Evolutionary conservation across 495 filamentous ascomycete genomes (phyloP).

Genomic region (Penicillium bovifimosum): DNA sequence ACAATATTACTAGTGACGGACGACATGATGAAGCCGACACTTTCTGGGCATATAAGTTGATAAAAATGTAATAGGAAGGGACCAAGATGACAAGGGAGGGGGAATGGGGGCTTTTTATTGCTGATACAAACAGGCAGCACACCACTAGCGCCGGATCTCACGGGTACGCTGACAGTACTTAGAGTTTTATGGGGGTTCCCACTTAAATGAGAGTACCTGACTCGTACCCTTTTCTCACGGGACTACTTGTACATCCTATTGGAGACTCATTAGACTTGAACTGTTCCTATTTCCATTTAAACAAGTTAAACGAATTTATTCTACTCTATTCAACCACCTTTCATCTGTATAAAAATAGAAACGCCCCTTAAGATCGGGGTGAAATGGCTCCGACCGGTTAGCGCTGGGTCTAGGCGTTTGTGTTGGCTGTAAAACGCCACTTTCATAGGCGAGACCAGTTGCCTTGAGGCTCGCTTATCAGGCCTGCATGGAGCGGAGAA

Average conservation of each 20-base stretch:
- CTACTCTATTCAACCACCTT: too few species aligned
- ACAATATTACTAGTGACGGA: constrained; percentile 1
- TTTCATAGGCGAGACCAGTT: background rate
- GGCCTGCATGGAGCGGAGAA: background rate
- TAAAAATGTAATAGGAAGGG: background rate
- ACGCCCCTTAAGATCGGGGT: background rate
- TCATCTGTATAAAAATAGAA: constrained; percentile 4
- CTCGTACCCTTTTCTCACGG: background rate
- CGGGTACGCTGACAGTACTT: constrained; percentile 5
- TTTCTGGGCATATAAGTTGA: background rate
- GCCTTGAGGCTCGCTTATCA: background rate
- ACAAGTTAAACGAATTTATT: too few species aligned
- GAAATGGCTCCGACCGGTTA: constrained; percentile 2
- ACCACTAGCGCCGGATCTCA: constrained; percentile 2
- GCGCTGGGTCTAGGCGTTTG: background rate
- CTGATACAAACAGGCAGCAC: constrained; percentile 9
- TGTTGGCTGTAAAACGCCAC: background rate
- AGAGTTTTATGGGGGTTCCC: background rate
- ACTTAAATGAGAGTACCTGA: background rate
- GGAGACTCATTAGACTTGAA: too few species aligned
- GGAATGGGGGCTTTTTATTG: constrained; percentile 2
- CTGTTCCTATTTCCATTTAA: too few species aligned
- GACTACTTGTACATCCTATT: background rate
- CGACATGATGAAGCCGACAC: constrained; percentile 9
- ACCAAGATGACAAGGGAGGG: background rate